Evolutionary conservation across 2,329 filamentous ascomycete species (phyloP).

Genomic region (Chrysoporthe deuterocubensis): DNA sequence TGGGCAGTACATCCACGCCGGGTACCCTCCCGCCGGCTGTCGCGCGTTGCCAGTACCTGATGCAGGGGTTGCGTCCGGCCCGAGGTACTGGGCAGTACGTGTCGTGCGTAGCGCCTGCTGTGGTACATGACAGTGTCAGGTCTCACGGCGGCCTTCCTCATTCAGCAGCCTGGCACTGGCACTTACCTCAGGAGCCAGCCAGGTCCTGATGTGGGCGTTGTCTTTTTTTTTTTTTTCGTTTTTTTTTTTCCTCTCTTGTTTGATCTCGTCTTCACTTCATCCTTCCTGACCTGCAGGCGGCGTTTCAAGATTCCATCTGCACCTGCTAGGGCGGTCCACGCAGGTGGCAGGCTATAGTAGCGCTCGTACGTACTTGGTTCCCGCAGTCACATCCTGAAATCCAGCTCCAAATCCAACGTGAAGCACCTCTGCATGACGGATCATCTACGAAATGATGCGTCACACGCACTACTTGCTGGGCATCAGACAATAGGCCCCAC

Average conservation of each 20-base stretch:
- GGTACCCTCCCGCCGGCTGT: too few species aligned
- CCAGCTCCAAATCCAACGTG: conserved; percentile 8
- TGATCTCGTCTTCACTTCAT: background rate
- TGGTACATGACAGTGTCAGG: background rate
- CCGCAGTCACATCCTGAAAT: background rate
- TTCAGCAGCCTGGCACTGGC: background rate
- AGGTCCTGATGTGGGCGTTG: background rate
- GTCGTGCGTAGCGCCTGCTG: too few species aligned
- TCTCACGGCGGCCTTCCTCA: conserved; percentile 1
- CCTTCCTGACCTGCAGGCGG: conserved; percentile 19
- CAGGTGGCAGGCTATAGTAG: too few species aligned
- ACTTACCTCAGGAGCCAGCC: background rate
- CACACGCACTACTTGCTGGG: background rate
- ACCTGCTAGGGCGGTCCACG: too few species aligned
- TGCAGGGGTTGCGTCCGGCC: too few species aligned
- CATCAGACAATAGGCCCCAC: conserved; percentile 6
- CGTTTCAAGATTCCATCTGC: conserved; percentile 22
- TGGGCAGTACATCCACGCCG: too few species aligned
- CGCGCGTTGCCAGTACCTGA: too few species aligned
- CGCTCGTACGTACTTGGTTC: too few species aligned
- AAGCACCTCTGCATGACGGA: conserved; percentile 14
- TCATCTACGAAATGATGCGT: conserved; percentile 5
- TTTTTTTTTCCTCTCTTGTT: background rate
- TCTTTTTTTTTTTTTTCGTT: background rate
- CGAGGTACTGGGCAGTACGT: too few species aligned